Evolutionary conservation across 2,329 filamentous ascomycete genomes (phyloP).

Genomic region (Fusarium torulosum): DNA sequence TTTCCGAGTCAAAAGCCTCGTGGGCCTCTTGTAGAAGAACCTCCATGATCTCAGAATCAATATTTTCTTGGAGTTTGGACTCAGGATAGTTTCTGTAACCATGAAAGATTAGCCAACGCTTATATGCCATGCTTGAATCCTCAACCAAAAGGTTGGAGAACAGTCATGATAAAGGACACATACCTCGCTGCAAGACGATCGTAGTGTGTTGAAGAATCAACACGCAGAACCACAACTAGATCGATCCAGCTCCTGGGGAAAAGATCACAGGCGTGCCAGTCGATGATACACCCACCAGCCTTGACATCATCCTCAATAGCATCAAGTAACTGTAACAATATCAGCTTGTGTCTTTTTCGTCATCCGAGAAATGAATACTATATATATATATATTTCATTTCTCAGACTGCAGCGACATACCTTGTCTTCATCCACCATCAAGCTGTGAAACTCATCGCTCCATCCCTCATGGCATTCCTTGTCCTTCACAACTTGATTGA

Average conservation of each 20-base stretch:
- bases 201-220: constrained; percentile 83
- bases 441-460: constrained; percentile 86
- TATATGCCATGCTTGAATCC: background rate
- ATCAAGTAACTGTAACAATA: constrained; percentile 76
- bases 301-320: constrained; percentile 85
- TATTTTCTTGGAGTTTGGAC: constrained; percentile 91
- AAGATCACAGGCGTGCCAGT: constrained; percentile 98
- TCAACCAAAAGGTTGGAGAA: background rate
- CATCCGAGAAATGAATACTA: background rate
- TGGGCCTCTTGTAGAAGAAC: constrained; percentile 90
- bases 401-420: constrained; percentile 58
- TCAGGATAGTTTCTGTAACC: constrained; percentile 78
- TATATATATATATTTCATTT: background rate
- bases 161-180: constrained; percentile 21
- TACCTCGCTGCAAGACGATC: constrained; percentile 84
- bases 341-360: constrained; percentile 12
- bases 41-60: constrained; percentile 98
- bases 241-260: constrained; percentile 96
- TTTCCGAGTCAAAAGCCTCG: constrained; percentile 86
- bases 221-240: constrained; percentile 89
- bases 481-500: constrained; percentile 94
- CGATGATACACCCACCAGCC: constrained; percentile 86
- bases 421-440: constrained; percentile 97
- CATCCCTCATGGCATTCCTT: constrained; percentile 87
- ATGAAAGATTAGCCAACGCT: constrained; percentile 3